Base-by-base conservation (phyloP, 441 rosid genomes). In the Pelargonium exstipulatum region DNA sequence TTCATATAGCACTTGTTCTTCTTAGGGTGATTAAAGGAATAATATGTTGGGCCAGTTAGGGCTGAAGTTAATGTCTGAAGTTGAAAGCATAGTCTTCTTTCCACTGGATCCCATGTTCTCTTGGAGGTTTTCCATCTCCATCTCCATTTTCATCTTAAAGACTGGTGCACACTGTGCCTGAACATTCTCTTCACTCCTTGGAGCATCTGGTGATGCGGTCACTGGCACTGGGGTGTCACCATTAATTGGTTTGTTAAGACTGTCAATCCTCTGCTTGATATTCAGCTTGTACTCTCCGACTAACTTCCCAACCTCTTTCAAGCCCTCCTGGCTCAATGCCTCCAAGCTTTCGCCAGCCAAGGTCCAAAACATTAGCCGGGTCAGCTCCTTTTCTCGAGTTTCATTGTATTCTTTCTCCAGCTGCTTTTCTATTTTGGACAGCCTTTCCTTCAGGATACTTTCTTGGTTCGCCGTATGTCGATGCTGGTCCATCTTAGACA, bases 341-440 rank as follows among this genome's bases (percentile, higher is more conserved):
- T 57, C 62, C 62, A 57, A 20, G 3, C 62, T 57, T 18, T 57
- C 22, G 62, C 62, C 62, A 57, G 62, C 17, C 62, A 57, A 57
- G 62, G 62, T 18, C 9, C 13, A 57, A 24, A 57, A 57, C 29
- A 57, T 57, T 24, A 57, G 62, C 62, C 62, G 20, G 62, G 62
- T 57, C 62, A 57, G 3, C 62, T 57, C 62, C 62, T 57, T 57
- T 57, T 57, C 29, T 57, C 29, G 62, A 57, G 62, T 57, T 22
- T 18, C 62, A 22, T 18, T 24, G 12, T 9, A 17, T 24, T 57
- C 4, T 57, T 57, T 57, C 62, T 57, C 62, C 62, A 57, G 29
- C 62, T 57, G 26, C 12, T 57, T 7, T 57, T 57, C 26, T 57
- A 57, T 18, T 57, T 57, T 57, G 22, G 62, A 57, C 62, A 57